A percentile compares a stretch with the other conserved stretches of the same genome.
Evolutionary conservation across 495 filamentous ascomycete species (phyloP).

Genomic region (Pyronema domesticum): DNA sequence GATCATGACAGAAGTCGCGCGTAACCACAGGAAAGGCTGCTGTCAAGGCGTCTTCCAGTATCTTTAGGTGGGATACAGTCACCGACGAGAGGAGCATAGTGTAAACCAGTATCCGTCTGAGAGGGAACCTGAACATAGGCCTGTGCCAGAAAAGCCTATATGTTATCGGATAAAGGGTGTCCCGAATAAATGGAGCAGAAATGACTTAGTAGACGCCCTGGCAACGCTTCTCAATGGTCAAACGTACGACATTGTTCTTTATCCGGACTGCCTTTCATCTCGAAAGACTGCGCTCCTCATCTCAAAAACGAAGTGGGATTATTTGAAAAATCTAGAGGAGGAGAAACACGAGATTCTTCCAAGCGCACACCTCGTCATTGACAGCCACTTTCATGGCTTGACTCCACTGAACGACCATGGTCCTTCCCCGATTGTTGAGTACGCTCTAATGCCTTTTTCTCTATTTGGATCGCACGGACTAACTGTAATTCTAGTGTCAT

Average conservation of each 20-base stretch:
- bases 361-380: background rate
- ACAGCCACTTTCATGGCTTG: conserved; percentile 3
- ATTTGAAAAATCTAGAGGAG: background rate
- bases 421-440: conserved; percentile 3
- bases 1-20: no score
- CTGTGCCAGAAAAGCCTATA: background rate
- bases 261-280: conserved; percentile 1
- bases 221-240: background rate
- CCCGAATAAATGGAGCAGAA: background rate
- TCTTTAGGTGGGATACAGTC: no score
- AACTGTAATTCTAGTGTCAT: conserved; percentile 15
- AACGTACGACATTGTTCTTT: conserved; percentile 1
- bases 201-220: background rate
- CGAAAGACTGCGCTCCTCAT: conserved; percentile 8
- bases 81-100: no score
- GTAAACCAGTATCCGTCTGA: no score
- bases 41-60: no score
- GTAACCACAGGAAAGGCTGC: no score
- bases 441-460: background rate
- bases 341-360: background rate
- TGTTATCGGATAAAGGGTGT: background rate
- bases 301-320: background rate
- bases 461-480: background rate
- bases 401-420: conserved; percentile 6
- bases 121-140: no score